Evolutionary conservation across 1,284 basidiomycete species (phyloP), one percentile per base, ranked within the genome.

Genomic region (Ustilago bromivora): DNA sequence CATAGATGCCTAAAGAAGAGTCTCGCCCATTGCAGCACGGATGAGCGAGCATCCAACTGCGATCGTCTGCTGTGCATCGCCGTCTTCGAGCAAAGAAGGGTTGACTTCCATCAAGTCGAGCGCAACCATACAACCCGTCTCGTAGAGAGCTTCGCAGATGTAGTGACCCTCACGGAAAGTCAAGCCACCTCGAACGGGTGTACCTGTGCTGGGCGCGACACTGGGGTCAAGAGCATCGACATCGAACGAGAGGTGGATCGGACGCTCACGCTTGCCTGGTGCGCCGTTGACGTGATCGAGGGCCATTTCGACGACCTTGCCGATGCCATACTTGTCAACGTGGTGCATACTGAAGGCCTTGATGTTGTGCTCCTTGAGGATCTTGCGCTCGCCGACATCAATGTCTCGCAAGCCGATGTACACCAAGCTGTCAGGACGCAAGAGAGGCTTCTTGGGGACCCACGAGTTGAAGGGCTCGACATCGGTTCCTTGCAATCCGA

Each of bases 331-430:
- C 88, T 92, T 94, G 88, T 99, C 97, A 61, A 99, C 92, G 78
- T 99, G 94, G 88, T 98, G 95, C 97, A 99, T 99, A 74, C 92
- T 93, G 89, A 94, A 99, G 11, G 92, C 93, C 87, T 94, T 95
- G 89, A 99, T 98, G 62, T 71, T 91, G 87, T 94, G 89, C 81
- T 96, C 91, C 80, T 90, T 91, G 67, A 99, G 89, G 81, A 99
- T 93, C 76, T 89, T 90, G 88, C 95, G 95, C 89, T 99, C 97
- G 53, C 91, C 94, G 8, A 89, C 87, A 85, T 99, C 97, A 70
- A 99, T 88, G 87, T 99, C 97, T 70, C 97, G 92, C 68, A 99
- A 90, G 70, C 96, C 96, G 83, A 99, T 98, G 88, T 97, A 98
- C 40, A 95, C 95, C 54, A 97, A 86, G 40, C 91, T 90, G 62